Base-by-base conservation (phyloP, 177 flowering plant species). In the Tripterygium wilfordii region DNA sequence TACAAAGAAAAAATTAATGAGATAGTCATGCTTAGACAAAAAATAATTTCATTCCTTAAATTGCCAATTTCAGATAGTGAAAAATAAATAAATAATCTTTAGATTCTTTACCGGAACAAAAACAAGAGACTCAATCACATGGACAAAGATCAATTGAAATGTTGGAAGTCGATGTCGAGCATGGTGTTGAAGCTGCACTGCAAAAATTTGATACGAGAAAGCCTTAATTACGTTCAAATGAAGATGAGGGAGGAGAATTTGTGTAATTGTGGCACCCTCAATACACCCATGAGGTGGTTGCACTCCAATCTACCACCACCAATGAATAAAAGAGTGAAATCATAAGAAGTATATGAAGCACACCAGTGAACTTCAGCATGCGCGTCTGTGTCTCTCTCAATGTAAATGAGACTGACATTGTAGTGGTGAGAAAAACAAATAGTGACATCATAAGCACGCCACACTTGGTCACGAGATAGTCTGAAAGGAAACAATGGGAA, bases 131-230 rank as follows among this genome's bases (percentile, higher is more conserved):
- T 94, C 99, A 58, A 89, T 83, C 10, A 94, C 99, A 72, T 94
- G 99, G 35, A 89, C 90, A 72, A 94, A 94, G 46, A 89, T 87
- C 74, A 94, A 61, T 68, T 94, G 99, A 70, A 94, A 94, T 9
- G 96, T 90, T 48, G 99, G 97, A 65, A 94, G 92, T 42, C 75
- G 83, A 66, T 89, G 91, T 16, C 89, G 83, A 58, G 97, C 99
- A 71, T 89, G 99, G 68, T 89, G 99, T 54, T 94, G 95, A 54
- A 94, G 99, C 82, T 89, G 99, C 77, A 94, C 99, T 94, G 95
- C 63, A 79, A 61, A 45, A 48, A 52, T 56, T 55, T 21, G 32
- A 46, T 37, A 43, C 37, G 40, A 27, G 25, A 26, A 6, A 26
- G 17, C 22, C 1, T 33, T 21, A 36, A 41, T 32, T 25, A 64